Base-by-base conservation (phyloP, 768 basidiomycete species). In the Xerocomellus intermedius region DNA sequence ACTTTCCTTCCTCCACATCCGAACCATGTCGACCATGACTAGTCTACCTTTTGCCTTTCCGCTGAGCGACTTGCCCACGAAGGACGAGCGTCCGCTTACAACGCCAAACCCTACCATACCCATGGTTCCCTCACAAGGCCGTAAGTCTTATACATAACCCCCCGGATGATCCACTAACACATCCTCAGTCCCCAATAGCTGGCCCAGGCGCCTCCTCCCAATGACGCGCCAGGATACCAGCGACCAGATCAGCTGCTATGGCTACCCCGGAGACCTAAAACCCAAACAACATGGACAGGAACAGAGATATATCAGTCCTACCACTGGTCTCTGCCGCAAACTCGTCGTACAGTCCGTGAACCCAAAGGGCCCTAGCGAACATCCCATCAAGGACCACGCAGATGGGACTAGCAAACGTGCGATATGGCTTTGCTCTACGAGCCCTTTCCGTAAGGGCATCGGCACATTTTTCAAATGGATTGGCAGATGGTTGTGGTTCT, bases 241-340 rank as follows among this genome's bases (percentile, higher is more conserved):
- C 17, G 21, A 13, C 7, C 14, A 13, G 1, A 12, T 52, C 24
- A 52, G 26, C 47, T 62, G 70, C 37, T 38, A 33, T n/a, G 57
- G 55, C 45, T 26, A 35, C 26, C 44, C 43, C 7, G 44, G 45
- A 16, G 28, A 28, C 28, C 28, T 6, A 37, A n/a, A 0, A 33
- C 22, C 26, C 52, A 60, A 28, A 38, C 8, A 28, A 1, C 62
- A 63, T 17, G 57, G 48, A 8, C 33, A 5, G 2, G 57, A 64
- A 16, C 62, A 60, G 44, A 47, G 62, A 42, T 63, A 60, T 16
- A 21, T 63, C 19, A 60, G 62, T 24, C 47, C 62, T 22, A 50
- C 53, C 9, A 63, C 57, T 13, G 62, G 62, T 8, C 1, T 42
- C n/a, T 63, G 62, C 22, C 46, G 57, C 36, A 55, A 37, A 30